These are phyloP conservation scores for Lotmaria passim DNA, from an alignment of 208 protist genomes.

Conservation along the genomic window DNA sequence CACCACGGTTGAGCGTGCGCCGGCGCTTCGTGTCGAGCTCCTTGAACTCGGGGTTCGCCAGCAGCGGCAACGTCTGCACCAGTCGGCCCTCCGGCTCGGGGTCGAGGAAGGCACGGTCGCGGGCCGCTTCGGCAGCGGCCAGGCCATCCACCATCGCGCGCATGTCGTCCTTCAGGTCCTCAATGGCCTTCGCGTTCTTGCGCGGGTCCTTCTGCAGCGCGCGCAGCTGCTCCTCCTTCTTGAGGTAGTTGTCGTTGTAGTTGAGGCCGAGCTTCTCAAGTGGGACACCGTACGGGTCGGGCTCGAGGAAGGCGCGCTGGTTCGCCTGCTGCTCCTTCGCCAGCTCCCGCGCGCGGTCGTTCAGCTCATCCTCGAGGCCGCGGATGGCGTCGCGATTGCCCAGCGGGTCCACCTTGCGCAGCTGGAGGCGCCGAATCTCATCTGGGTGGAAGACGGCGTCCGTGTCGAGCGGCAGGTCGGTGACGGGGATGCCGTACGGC, in stretches of 20 bases:
- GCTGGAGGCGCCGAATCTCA: conserved; percentile 61
- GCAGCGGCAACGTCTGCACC: conserved; percentile 55
- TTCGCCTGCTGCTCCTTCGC: conserved; percentile 44
- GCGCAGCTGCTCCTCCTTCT: conserved; percentile 57
- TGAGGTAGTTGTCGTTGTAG: conserved; percentile 55
- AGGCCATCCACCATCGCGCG: conserved; percentile 47
- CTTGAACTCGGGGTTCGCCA: conserved; percentile 59
- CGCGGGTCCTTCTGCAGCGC: conserved; percentile 61
- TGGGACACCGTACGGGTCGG: conserved; percentile 67
- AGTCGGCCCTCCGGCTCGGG: conserved; percentile 60
- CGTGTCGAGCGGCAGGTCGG: conserved; percentile 65
- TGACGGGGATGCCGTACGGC: conserved; percentile 61
- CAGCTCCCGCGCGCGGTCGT: conserved; percentile 59
- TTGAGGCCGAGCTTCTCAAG: conserved; percentile 72
- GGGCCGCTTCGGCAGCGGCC: conserved; percentile 46
- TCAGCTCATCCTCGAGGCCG: conserved; percentile 67
- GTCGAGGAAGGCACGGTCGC: conserved; percentile 73
- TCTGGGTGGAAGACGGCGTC: conserved; percentile 62
- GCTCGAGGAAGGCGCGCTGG: conserved; percentile 64
- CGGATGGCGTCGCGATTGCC: conserved; percentile 47
- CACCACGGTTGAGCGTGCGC: conserved; percentile 39
- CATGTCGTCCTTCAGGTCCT: conserved; percentile 54
- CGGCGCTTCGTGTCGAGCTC: conserved; percentile 69
- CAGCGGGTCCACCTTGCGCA: conserved; percentile 55
- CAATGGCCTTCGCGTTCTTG: conserved; percentile 52